Evolutionary conservation across 1,284 basidiomycete genomes (phyloP), one percentile per base, ranked within the genome.

Genomic region (Coniferiporia weirii): DNA sequence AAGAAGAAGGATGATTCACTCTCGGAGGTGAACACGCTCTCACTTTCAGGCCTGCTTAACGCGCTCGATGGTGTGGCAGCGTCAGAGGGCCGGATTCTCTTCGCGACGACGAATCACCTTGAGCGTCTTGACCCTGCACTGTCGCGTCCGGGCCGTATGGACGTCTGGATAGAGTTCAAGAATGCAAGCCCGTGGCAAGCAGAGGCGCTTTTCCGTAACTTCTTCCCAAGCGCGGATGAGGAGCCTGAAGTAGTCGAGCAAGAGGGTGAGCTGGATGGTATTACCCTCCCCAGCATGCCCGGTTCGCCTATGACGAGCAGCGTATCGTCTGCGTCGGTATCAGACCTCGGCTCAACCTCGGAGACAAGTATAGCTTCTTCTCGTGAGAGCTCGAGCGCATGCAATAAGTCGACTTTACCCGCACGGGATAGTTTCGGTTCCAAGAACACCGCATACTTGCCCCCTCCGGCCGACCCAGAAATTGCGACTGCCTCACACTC

Each of bases 131-230:
- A 94, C 66, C 87, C 89, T 4, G 91, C 91, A 0, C 79, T 94
- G 6, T 87, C 87, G 7, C 83, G 89, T 59, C 87, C 89, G n/a
- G 91, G 91, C 15, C 89, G 91, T 32, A 91, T 93, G 85, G 91
- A 93, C 66, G 88, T 94, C 3, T 91, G 89, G 89, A 80, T 93
- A 54, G 89, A 93, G 70, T 94, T 93, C 78, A 87, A 83, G 75
- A 87, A 91, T 61, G 87, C 91, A 35, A 87, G 84, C 62, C 84
- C 82, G 65, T 88, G 84, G 82, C 91, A 93, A 66, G 88, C 88
- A 1, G 87, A 90, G 70, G 81, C 83, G 32, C 77, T 93, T 35
- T 93, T 92, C 81, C 79, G 85, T 60, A 90, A 91, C 72, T 93
- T 93, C 75, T 93, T 92, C 84, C 89, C 88, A 0, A 84, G 81